Base-by-base conservation (phyloP, 108 stramenopile genomes). In the Phaeodactylum tricornutum region DNA sequence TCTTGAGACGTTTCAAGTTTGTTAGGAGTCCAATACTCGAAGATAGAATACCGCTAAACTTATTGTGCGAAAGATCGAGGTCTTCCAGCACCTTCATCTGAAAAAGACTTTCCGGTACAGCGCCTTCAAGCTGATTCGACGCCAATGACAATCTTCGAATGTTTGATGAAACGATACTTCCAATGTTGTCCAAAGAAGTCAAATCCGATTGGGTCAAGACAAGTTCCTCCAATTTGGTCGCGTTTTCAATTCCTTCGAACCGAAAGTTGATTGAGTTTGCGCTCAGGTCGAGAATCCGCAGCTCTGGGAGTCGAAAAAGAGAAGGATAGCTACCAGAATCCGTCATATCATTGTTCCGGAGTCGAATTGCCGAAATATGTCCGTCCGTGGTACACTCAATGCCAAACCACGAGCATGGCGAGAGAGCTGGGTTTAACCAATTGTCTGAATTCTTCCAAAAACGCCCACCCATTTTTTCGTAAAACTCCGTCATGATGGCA, bases 211-310 rank as follows among this genome's bases (percentile, higher is more conserved):
- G 14, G 19, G 23, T 40, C 52, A 55, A 31, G 12, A 26, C 25
- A 3, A 77, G 28, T 25, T 33, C 41, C 19, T 58, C 50, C 3
- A 77, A 55, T 1, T 55, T 57, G 29, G 51, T 43, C 7, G 70
- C 70, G 22, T 53, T 58, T 35, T 46, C 64, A 21, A 87, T 79
- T 7, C 84, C 85, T 36, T 61, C 38, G 35, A 84, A 84, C 38
- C 48, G 65, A 20, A 87, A 71, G 8, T 47, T 43, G 36, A 87
- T 72, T 4, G 63, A 58, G 39, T 90, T 90, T 4, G 43, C 24
- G 8, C 64, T 32, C 6, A 77, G 29, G 56, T 70, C 55, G 23
- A 77, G 25, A n/a, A 29, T 29, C 29, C 59, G 28, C 15, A 74
- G 43, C 37, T 57, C 52, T 31, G 71, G 64, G 6, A 72, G 55